Evolutionary conservation across 345 rosid species (phyloP).

Genomic region (Cardamine occulta): DNA sequence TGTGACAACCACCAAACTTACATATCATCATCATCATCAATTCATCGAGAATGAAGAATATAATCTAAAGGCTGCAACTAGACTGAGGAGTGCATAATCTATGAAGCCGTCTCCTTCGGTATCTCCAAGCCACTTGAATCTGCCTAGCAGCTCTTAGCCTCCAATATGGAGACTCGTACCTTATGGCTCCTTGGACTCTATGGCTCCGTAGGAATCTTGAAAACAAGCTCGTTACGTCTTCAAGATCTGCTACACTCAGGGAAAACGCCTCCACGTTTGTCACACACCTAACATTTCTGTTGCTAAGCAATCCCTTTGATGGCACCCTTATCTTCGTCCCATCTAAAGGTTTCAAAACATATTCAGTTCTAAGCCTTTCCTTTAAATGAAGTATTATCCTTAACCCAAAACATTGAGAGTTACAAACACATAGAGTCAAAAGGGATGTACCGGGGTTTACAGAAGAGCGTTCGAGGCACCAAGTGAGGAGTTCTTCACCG

Average conservation of each 20-base stretch:
- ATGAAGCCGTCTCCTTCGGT: conserved; percentile 59
- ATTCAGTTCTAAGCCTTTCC: not conserved
- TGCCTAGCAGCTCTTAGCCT: conserved; percentile 59
- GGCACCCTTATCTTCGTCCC: conserved; percentile 53
- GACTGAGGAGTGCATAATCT: conserved; percentile 39
- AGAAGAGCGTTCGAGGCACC: conserved; percentile 89
- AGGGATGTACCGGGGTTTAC: conserved; percentile 51
- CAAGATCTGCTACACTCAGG: conserved; percentile 72
- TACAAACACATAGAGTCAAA: not conserved
- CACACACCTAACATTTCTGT: conserved; percentile 62
- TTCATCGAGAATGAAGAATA: conserved; percentile 4
- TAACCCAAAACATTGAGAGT: not conserved
- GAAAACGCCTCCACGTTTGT: conserved; percentile 90
- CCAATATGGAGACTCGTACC: conserved; percentile 90
- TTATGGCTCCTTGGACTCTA: conserved; percentile 61
- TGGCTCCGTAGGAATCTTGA: conserved; percentile 65
- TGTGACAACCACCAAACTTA: conserved; percentile 10
- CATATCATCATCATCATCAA: conserved; percentile 19
- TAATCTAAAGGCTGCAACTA: conserved; percentile 14
- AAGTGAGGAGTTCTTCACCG: conserved; percentile 89
- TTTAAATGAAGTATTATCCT: not conserved
- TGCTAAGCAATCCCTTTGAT: conserved; percentile 56
- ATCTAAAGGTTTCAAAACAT: conserved; percentile 49
- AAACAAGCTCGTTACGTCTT: conserved; percentile 78
- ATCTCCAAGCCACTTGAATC: conserved; percentile 92